Percentiles rank a stretch among this genome's conserved stretches.
Evolutionary conservation across 2,329 filamentous ascomycete species (phyloP).

Genomic region (Tolypocladium cylindrosporum): DNA sequence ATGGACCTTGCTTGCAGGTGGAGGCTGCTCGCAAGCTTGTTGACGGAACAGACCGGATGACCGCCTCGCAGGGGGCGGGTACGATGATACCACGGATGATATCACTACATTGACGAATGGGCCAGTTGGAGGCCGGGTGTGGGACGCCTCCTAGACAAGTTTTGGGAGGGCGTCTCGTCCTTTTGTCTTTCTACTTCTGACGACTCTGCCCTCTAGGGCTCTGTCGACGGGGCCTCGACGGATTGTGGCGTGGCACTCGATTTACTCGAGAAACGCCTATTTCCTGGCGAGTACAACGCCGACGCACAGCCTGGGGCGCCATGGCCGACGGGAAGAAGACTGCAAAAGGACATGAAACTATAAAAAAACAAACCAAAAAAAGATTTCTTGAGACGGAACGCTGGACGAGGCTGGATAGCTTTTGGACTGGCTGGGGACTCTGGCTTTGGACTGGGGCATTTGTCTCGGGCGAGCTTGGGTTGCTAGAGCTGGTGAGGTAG

Average conservation of each 20-base stretch:
- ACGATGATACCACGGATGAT: constrained; percentile 26
- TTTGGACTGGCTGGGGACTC: constrained; percentile 6
- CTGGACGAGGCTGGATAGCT: constrained; percentile 5
- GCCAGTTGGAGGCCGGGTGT: neutral
- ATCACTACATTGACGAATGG: constrained; percentile 18
- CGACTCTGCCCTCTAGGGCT: neutral
- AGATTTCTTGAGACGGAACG: constrained; percentile 12
- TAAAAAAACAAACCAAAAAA: constrained; percentile 15
- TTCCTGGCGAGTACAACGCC: neutral
- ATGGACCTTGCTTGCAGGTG: constrained; percentile 3
- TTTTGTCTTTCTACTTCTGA: neutral
- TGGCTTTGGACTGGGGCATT: neutral
- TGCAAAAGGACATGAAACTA: constrained; percentile 15
- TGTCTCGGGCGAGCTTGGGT: neutral
- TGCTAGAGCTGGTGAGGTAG: constrained; percentile 3
- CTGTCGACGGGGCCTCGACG: neutral
- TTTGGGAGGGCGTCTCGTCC: neutral
- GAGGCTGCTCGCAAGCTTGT: constrained; percentile 15
- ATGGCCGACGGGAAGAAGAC: constrained; percentile 3
- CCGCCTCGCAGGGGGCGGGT: constrained; percentile 11
- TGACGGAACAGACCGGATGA: constrained; percentile 14
- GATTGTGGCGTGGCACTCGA: neutral
- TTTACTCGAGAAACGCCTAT: neutral
- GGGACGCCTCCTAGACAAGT: neutral
- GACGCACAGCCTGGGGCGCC: neutral